phyloP scores from a whole-genome alignment of 805 yeast species.

The Candida sithepensis region DNA sequence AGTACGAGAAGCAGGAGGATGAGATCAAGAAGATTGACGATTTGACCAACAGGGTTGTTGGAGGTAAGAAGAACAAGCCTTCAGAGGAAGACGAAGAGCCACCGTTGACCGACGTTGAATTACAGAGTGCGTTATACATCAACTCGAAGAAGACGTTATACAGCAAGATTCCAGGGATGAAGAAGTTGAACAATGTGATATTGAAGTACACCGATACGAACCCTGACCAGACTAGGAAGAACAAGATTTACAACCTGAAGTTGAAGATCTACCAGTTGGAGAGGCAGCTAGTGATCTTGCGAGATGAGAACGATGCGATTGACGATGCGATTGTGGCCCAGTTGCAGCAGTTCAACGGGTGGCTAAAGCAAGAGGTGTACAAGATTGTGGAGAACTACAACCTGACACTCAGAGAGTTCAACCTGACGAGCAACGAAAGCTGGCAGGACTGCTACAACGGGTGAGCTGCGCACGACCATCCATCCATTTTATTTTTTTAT shows the following conservation, averaged over 20 bases:
- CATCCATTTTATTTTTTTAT: not conserved
- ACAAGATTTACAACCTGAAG: constrained; percentile 27
- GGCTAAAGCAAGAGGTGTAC: constrained; percentile 28
- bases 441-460: constrained; percentile 18
- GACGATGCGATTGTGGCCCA: constrained; percentile 23
- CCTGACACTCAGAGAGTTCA: constrained; percentile 20
- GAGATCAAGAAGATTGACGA: constrained; percentile 31
- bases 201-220: constrained; percentile 33
- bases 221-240: constrained; percentile 33
- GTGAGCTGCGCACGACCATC: not conserved
- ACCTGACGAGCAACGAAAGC: constrained; percentile 20
- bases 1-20: constrained; percentile 28
- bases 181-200: constrained; percentile 31
- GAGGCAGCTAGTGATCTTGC: constrained; percentile 27
- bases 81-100: constrained; percentile 13
- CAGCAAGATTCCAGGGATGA: constrained; percentile 35
- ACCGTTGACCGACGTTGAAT: constrained; percentile 31
- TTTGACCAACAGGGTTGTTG: constrained; percentile 26
- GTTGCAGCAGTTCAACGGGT: constrained; percentile 26
- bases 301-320: constrained; percentile 24
- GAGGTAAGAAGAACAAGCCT: constrained; percentile 8
- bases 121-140: constrained; percentile 29
- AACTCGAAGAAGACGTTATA: constrained; percentile 27
- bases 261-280: constrained; percentile 30
- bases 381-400: constrained; percentile 22